Conservation (phyloP, 2,329 filamentous ascomycete species). For the Truncatella angustata region DNA sequence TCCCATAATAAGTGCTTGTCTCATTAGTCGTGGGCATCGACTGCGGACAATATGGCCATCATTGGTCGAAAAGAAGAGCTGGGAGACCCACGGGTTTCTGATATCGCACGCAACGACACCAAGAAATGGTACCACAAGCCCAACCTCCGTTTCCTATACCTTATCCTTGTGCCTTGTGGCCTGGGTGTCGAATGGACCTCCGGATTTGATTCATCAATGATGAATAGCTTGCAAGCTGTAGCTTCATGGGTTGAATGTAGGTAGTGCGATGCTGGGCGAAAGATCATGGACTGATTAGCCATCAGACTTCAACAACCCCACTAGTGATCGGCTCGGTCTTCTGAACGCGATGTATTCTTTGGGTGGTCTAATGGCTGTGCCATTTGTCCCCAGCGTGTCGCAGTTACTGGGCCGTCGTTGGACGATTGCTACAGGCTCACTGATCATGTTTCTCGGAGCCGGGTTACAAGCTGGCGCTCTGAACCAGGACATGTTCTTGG, state of each 20-base stretch:
- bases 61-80: conserved; percentile 33
- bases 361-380: conserved; percentile 40
- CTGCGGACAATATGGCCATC: conserved; percentile 25
- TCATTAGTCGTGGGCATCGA: not conserved
- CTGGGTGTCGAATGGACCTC: conserved; percentile 44
- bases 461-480: conserved; percentile 45
- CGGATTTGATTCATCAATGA: conserved; percentile 41
- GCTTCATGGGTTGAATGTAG: conserved; percentile 36
- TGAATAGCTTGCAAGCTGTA: conserved; percentile 41
- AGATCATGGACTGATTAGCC: no score
- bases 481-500: conserved; percentile 46
- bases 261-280: no score
- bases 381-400: conserved; percentile 36
- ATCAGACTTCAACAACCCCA: conserved; percentile 40
- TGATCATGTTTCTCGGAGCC: conserved; percentile 12
- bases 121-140: conserved; percentile 39
- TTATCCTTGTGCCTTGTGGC: conserved; percentile 37
- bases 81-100: conserved; percentile 31
- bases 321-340: conserved; percentile 35
- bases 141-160: conserved; percentile 36
- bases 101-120: conserved; percentile 33
- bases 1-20: no score
- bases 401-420: conserved; percentile 41
- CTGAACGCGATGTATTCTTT: conserved; percentile 42
- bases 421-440: conserved; percentile 41